phyloP scores from a whole-genome alignment of 2,329 filamentous ascomycete genomes.

The Ambrosiella xylebori region DNA sequence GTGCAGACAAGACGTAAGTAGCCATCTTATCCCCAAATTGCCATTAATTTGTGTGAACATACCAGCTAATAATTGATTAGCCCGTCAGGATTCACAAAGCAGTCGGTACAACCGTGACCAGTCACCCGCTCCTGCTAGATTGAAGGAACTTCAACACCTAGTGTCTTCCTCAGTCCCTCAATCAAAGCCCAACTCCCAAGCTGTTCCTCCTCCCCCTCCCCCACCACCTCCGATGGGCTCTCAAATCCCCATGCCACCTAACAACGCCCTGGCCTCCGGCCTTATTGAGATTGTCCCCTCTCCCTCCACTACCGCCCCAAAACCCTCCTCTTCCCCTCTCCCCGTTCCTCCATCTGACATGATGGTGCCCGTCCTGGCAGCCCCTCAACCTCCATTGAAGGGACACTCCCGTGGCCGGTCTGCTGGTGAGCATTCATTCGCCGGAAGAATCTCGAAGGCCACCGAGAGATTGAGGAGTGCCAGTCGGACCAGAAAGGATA shows the following conservation, averaged over 20 bases:
- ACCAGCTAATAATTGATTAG: not conserved
- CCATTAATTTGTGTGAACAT: not conserved
- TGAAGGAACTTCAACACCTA: conserved; percentile 47
- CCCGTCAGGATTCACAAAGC: conserved; percentile 6
- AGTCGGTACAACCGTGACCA: conserved; percentile 1
- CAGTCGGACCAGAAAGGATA: conserved; percentile 36
- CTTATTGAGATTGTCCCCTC: conserved; percentile 53
- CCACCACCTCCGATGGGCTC: conserved; percentile 33
- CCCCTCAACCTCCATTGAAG: conserved; percentile 27
- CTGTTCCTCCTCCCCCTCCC: conserved; percentile 39
- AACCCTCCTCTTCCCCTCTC: conserved; percentile 14
- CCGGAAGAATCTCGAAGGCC: conserved; percentile 37
- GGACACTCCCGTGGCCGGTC: conserved; percentile 41
- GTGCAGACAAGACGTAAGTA: not conserved
- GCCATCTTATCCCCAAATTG: not conserved
- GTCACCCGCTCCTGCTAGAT: conserved; percentile 30
- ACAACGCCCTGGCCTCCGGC: conserved; percentile 32
- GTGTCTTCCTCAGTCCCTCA: not conserved
- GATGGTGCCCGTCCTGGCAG: conserved; percentile 28
- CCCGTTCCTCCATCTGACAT: conserved; percentile 25
- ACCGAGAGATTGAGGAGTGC: conserved; percentile 44
- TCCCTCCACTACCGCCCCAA: conserved; percentile 25
- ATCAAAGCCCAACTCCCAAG: conserved; percentile 21
- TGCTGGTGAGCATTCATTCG: conserved; percentile 30
- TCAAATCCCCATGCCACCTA: conserved; percentile 19